These are phyloP conservation scores for Pseudophaeomoniella oleicola DNA, from an alignment of 2,329 filamentous ascomycete genomes.

Conservation along the genomic window DNA sequence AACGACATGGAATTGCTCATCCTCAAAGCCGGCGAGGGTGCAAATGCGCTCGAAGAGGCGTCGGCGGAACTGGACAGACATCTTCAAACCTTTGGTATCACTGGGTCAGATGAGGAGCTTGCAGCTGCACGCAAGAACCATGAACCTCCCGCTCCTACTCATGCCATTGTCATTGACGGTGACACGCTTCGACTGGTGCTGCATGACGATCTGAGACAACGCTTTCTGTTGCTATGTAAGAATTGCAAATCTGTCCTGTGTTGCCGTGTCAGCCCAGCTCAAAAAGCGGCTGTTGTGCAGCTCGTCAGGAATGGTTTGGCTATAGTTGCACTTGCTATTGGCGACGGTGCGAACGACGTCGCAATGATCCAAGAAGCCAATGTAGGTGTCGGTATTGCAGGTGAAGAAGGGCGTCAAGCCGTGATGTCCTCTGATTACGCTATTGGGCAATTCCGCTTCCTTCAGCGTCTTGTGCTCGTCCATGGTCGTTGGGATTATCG, in stretches of 20 bases:
- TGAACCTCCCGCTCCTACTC: slow-evolving; percentile 70
- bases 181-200: slow-evolving; percentile 84
- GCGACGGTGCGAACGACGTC: slow-evolving; percentile 89
- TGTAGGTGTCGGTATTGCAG: slow-evolving; percentile 90
- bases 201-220: slow-evolving; percentile 68
- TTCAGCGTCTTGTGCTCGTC: slow-evolving; percentile 72
- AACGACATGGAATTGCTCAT: slow-evolving; percentile 97
- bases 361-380: slow-evolving; percentile 97
- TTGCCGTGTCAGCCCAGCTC: slow-evolving; percentile 89
- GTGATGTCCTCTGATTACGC: slow-evolving; percentile 96
- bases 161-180: slow-evolving; percentile 88
- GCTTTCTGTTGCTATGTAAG: slow-evolving; percentile 90
- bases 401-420: slow-evolving; percentile 80
- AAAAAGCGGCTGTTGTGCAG: slow-evolving; percentile 91
- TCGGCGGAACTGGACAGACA: slow-evolving; percentile 61
- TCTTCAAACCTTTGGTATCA: slow-evolving; percentile 59
- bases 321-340: slow-evolving; percentile 89
- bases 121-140: slow-evolving; percentile 66
- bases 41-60: slow-evolving; percentile 41
- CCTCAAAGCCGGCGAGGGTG: slow-evolving; percentile 69
- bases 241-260: slow-evolving; percentile 93
- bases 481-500: slow-evolving; percentile 96
- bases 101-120: slow-evolving; percentile 74
- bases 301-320: slow-evolving; percentile 93
- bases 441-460: slow-evolving; percentile 83